Evolutionary conservation across 2,329 filamentous ascomycete species (phyloP).

Genomic region (Cadophora gregata): DNA sequence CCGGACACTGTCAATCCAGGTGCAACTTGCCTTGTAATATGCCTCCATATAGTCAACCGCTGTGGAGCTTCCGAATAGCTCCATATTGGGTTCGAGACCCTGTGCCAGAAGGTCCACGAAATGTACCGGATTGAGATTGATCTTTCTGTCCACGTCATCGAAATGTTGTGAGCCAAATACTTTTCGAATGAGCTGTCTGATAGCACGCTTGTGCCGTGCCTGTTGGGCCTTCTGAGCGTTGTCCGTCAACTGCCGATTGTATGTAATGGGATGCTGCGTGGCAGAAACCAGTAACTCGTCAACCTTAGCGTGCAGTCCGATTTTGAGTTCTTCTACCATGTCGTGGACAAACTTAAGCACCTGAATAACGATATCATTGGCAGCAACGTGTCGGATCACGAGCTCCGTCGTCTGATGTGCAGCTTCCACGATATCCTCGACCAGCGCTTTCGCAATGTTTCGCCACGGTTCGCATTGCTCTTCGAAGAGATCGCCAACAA

Average conservation of each 20-base stretch:
- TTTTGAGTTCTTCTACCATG: constrained; percentile 31
- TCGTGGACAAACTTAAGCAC: constrained; percentile 25
- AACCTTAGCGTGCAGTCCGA: constrained; percentile 27
- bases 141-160: constrained; percentile 1
- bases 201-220: constrained; percentile 15
- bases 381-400: constrained; percentile 31
- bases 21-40: constrained; percentile 43
- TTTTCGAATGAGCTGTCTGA: constrained; percentile 17
- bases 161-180: background rate
- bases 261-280: constrained; percentile 46
- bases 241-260: constrained; percentile 47
- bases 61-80: constrained; percentile 41
- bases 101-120: constrained; percentile 18
- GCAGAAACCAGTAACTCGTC: constrained; percentile 40
- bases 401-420: constrained; percentile 33
- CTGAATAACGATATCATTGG: constrained; percentile 30
- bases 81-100: constrained; percentile 38
- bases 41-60: constrained; percentile 42
- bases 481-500: constrained; percentile 49
- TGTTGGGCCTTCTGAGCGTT: constrained; percentile 38
- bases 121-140: constrained; percentile 23
- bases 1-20: background rate
- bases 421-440: constrained; percentile 31
- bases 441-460: constrained; percentile 38
- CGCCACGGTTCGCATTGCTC: constrained; percentile 47